Conservation (phyloP, 768 basidiomycete genomes). For the Favolaschia claudopus region DNA sequence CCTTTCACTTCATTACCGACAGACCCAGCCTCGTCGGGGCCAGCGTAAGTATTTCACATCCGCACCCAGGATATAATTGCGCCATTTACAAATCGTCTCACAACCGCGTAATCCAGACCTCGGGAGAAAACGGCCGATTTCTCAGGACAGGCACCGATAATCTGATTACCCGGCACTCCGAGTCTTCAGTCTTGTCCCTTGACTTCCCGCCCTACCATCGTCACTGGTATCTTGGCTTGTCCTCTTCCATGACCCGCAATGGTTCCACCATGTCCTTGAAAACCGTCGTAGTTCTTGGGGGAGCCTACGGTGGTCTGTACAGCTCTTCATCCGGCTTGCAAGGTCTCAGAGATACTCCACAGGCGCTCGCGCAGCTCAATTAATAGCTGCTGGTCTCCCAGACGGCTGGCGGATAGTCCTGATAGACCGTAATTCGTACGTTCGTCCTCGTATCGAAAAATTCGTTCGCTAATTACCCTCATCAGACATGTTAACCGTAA, state of each 20-base stretch:
- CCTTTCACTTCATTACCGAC: too few species aligned
- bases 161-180: too few species aligned
- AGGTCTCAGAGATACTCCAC: not conserved
- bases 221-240: too few species aligned
- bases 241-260: slow-evolving; percentile 2
- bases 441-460: slow-evolving; percentile 7
- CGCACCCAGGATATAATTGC: too few species aligned
- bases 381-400: slow-evolving; percentile 57
- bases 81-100: too few species aligned
- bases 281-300: slow-evolving; percentile 63
- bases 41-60: too few species aligned
- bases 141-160: too few species aligned
- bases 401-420: slow-evolving; percentile 62
- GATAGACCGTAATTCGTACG: slow-evolving; percentile 67
- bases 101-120: too few species aligned
- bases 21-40: too few species aligned
- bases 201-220: too few species aligned
- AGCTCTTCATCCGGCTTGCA: not conserved
- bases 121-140: too few species aligned
- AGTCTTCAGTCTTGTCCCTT: too few species aligned
- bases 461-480: not conserved
- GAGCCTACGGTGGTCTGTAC: slow-evolving; percentile 59
- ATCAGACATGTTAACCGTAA: slow-evolving; percentile 57
- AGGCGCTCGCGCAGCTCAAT: slow-evolving; percentile 59
- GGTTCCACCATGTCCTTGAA: slow-evolving; percentile 21